These are phyloP conservation scores for Sporisorium iseilematis-ciliati DNA, from an alignment of 1,284 basidiomycete species.

Conservation along the genomic window DNA sequence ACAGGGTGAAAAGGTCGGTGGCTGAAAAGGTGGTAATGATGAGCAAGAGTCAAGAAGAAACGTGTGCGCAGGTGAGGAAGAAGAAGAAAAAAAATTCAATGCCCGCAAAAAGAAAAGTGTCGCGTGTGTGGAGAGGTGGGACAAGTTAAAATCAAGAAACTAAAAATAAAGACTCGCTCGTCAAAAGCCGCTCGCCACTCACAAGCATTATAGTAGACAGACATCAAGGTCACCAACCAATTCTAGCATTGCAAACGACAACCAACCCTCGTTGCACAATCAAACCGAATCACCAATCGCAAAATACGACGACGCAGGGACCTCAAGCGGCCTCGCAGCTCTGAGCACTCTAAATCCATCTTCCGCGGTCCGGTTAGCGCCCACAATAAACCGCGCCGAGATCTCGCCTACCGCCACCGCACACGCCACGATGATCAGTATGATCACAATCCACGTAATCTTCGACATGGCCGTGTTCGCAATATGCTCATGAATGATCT, in stretches of 20 bases:
- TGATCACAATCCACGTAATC: slow-evolving; percentile 90
- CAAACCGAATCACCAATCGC: slow-evolving; percentile 22
- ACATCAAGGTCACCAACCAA: too few relatives aligned
- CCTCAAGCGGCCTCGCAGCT: neutral
- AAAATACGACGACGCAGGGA: slow-evolving; percentile 8
- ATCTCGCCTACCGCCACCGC: slow-evolving; percentile 89
- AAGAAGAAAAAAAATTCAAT: slow-evolving; percentile 7
- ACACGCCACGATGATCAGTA: slow-evolving; percentile 89
- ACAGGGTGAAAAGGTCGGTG: neutral
- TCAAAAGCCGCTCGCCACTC: neutral
- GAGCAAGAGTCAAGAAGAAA: neutral
- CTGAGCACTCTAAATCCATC: slow-evolving; percentile 22
- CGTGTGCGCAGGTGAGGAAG: neutral
- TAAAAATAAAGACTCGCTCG: neutral
- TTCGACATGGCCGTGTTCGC: slow-evolving; percentile 84
- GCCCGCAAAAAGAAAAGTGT: neutral
- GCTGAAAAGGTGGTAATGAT: neutral
- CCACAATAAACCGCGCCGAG: slow-evolving; percentile 80
- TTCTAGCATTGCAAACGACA: neutral
- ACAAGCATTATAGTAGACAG: neutral
- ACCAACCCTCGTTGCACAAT: neutral
- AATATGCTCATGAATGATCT: slow-evolving; percentile 90
- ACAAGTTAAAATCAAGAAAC: neutral
- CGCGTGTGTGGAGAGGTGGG: neutral
- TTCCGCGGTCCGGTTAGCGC: slow-evolving; percentile 38